Evolutionary conservation across 23 red algal species (phyloP).

Genomic region (Chondrus crispus): DNA sequence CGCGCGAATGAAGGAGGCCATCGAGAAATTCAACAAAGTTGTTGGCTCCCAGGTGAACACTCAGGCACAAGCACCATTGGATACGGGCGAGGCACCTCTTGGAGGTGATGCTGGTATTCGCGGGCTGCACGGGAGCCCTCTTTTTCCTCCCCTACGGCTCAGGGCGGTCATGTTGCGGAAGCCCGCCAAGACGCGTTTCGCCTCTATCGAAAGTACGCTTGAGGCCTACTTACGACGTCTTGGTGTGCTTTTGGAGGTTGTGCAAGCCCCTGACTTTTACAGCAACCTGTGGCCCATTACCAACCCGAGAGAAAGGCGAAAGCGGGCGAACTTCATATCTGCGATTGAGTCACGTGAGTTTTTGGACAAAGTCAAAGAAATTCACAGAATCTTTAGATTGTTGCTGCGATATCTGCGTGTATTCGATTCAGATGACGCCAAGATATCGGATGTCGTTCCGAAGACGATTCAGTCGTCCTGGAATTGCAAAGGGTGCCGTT

Average conservation of each 20-base stretch:
- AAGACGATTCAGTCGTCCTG: not conserved
- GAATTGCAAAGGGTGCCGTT: not conserved
- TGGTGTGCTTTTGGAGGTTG: not conserved
- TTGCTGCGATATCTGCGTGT: not conserved
- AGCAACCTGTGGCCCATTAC: not conserved
- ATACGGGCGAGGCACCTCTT: too few relatives aligned
- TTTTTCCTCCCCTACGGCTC: too few relatives aligned
- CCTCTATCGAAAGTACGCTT: not conserved
- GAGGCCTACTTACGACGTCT: not conserved
- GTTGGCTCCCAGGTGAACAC: too few relatives aligned
- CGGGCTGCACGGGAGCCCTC: too few relatives aligned
- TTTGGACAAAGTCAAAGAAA: conserved; percentile 13
- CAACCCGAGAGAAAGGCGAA: not conserved
- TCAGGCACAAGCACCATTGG: too few relatives aligned
- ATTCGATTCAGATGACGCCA: not conserved
- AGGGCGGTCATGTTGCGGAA: not conserved
- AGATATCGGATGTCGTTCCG: not conserved
- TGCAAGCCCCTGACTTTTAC: not conserved
- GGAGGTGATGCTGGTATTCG: too few relatives aligned
- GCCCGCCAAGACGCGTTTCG: not conserved
- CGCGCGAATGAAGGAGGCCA: not conserved
- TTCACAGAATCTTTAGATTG: not conserved
- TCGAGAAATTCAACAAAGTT: not conserved
- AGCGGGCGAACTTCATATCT: too few relatives aligned
- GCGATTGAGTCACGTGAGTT: too few relatives aligned